Percentiles rank a stretch among this genome's conserved stretches.
phyloP scores from a whole-genome alignment of 768 basidiomycete genomes.

The Neoboletus subvelutipes region DNA sequence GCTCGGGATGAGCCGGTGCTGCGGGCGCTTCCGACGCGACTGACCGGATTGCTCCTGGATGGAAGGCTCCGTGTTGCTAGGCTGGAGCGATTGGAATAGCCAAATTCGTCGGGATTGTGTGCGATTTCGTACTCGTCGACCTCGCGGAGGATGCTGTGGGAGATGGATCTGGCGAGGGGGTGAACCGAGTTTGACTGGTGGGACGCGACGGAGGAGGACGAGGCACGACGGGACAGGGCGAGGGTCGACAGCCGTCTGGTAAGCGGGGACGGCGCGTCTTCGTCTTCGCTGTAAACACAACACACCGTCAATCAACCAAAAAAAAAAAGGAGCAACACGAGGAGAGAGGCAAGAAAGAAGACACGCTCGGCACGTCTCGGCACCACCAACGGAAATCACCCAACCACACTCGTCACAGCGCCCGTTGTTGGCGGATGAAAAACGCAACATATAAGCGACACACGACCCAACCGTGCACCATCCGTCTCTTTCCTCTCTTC shows the following conservation, averaged over 20 bases:
- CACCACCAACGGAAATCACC: background rate
- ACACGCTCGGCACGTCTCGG: background rate
- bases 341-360: slow-evolving; percentile 8
- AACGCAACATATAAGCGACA: slow-evolving; percentile 15
- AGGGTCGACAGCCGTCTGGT: slow-evolving; percentile 62
- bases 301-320: background rate
- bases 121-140: slow-evolving; percentile 22
- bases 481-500: background rate
- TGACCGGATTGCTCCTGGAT: slow-evolving; percentile 20
- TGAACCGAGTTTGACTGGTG: slow-evolving; percentile 14
- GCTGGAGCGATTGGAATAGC: slow-evolving; percentile 12
- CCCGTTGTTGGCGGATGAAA: too few relatives aligned
- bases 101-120: slow-evolving; percentile 25
- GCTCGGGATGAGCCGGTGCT: slow-evolving; percentile 25
- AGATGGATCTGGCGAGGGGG: slow-evolving; percentile 29
- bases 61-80: slow-evolving; percentile 23
- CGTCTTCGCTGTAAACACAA: slow-evolving; percentile 54
- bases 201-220: slow-evolving; percentile 41
- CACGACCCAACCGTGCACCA: background rate
- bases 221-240: slow-evolving; percentile 48
- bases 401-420: background rate
- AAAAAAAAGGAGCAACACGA: slow-evolving; percentile 4
- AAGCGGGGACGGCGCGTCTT: slow-evolving; percentile 67
- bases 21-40: slow-evolving; percentile 22
- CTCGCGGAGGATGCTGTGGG: slow-evolving; percentile 32